Evolutionary conservation across 2,329 filamentous ascomycete genomes (phyloP).

Genomic region (Huntiella abstrusa): DNA sequence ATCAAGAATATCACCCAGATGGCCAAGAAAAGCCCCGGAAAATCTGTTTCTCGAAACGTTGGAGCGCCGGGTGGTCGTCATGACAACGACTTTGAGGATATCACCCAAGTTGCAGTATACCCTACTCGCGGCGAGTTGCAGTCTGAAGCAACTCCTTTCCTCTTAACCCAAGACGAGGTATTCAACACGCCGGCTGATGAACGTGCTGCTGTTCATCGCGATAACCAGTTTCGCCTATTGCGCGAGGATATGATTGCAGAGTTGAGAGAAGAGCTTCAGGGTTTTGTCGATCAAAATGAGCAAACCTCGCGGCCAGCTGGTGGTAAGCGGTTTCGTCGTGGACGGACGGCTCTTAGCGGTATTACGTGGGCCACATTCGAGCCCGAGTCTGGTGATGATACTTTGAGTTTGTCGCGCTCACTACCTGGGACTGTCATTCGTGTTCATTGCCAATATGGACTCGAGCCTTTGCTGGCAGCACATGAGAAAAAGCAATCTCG

Average conservation of each 20-base stretch:
- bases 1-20: slow-evolving; percentile 1
- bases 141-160: slow-evolving; percentile 33
- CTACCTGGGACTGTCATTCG: slow-evolving; percentile 1
- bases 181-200: slow-evolving; percentile 18
- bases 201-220: slow-evolving; percentile 34
- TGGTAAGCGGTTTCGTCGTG: no score
- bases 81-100: slow-evolving; percentile 50
- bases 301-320: slow-evolving; percentile 16
- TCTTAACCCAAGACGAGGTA: slow-evolving; percentile 32
- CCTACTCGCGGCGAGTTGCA: slow-evolving; percentile 48
- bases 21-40: not conserved
- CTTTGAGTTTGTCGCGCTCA: no score
- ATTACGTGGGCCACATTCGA: slow-evolving; percentile 19
- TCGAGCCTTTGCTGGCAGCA: slow-evolving; percentile 24
- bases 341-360: slow-evolving; percentile 19
- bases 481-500: slow-evolving; percentile 19
- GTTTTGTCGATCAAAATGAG: slow-evolving; percentile 29
- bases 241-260: slow-evolving; percentile 53
- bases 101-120: slow-evolving; percentile 40
- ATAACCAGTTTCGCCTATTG: slow-evolving; percentile 53
- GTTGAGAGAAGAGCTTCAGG: slow-evolving; percentile 40
- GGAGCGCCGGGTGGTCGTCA: slow-evolving; percentile 42
- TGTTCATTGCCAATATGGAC: slow-evolving; percentile 23
- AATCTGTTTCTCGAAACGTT: not conserved
- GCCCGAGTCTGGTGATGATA: not conserved